Evolutionary conservation across 306 rosid species (phyloP).

Genomic region (Acacia acuminata): DNA sequence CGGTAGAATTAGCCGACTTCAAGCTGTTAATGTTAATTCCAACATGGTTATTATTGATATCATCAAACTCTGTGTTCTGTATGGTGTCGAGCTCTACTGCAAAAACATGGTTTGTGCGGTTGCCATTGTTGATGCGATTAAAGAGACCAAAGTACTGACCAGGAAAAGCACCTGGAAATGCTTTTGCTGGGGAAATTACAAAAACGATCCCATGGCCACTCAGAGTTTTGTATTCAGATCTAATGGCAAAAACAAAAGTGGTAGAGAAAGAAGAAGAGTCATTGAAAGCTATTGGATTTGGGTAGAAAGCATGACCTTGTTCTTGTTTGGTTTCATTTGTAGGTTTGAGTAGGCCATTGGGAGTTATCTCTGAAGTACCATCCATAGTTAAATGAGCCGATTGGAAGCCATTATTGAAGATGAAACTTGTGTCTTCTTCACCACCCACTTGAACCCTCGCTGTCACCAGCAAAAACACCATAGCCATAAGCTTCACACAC

Average conservation of each 20-base stretch:
- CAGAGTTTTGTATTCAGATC: background rate
- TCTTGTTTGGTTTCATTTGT: conserved; percentile 51
- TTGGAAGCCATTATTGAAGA: background rate
- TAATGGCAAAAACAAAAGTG: background rate
- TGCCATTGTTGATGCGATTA: background rate
- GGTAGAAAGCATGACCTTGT: conserved; percentile 40
- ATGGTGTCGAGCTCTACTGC: background rate
- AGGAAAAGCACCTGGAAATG: background rate
- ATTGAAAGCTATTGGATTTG: background rate
- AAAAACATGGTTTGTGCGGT: background rate
- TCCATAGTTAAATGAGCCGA: conserved; percentile 21
- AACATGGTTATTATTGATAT: background rate
- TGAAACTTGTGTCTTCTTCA: conserved; percentile 25
- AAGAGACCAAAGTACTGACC: background rate
- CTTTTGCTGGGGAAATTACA: background rate
- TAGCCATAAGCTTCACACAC: background rate
- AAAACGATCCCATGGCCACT: background rate
- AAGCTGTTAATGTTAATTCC: background rate
- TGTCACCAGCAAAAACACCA: background rate
- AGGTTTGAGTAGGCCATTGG: conserved; percentile 52
- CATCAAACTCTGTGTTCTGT: background rate
- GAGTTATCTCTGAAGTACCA: conserved; percentile 46
- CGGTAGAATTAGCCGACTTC: background rate
- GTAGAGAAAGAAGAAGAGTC: background rate
- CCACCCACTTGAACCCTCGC: background rate